Evolutionary conservation across 371 early-diverging fungal genomes (phyloP), one percentile per base, ranked within the genome.

Genomic region (Enteropsectra breve): DNA sequence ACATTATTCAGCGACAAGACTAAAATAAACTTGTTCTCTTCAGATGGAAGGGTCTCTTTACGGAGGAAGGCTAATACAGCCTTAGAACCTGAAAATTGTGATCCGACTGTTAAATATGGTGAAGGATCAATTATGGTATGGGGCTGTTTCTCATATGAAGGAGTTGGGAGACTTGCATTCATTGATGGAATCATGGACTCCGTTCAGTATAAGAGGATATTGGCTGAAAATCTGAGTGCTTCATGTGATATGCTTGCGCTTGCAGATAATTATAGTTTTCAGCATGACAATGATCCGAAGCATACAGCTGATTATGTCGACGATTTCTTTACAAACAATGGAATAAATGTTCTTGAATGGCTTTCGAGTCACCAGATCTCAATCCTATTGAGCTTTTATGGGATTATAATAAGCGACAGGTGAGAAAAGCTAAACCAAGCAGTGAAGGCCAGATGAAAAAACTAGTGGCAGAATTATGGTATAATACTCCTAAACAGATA

Each of bases 341-440:
- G 21, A 11, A 52, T 52, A 11, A 21, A 36, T 21, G 52, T 52
- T 15, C 8, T 56, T 3, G 4, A 15, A 6, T 52, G 54, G 60
- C 54, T 26, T 15, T 11, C 60, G 4, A 48, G 37, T 60, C 60
- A 57, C 60, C 60, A 18, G 52, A 52, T 60, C 8, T 60, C 15
- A 60, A 60, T 46, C 60, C 54, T 3, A 60, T 60, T 24, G 60
- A 60, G 52, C 24, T 4, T 54, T 11, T 60, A 32, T 60, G 24
- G 60, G 60, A 55, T 23, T 26, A 60, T 54, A 24, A 45, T n/a
- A 60, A 60, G 43, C 43, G 43, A 15, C 43, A 21, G 15, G 43
- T 43, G 43, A 21, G 15, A 15, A 21, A 43, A 43, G 15, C 21
- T 43, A 21, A 43, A 21, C 43, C 43, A 15, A 43, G 21, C 15